Percentiles rank a stretch among this genome's conserved stretches.
phyloP scores from a whole-genome alignment of 2,329 filamentous ascomycete species.

The Colletotrichum gigasporum region DNA sequence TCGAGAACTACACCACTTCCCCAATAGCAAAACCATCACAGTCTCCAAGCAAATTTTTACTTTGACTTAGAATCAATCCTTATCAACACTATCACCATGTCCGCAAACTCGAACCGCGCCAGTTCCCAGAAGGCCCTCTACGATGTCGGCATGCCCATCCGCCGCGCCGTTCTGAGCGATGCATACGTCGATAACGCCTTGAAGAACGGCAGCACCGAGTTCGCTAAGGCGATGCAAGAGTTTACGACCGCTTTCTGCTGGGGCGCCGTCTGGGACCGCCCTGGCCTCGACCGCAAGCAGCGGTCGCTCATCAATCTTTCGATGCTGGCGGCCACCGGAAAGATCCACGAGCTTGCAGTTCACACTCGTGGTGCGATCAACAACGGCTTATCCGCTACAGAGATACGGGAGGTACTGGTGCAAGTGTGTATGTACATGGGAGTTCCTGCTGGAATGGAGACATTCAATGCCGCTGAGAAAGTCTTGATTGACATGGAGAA shows the following conservation, averaged over 20 bases:
- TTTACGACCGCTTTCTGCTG: constrained; percentile 68
- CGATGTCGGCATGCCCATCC: constrained; percentile 66
- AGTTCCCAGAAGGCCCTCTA: constrained; percentile 63
- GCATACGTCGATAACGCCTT: constrained; percentile 66
- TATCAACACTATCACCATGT: too few relatives aligned
- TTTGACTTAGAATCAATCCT: too few relatives aligned
- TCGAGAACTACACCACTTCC: too few relatives aligned
- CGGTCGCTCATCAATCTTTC: constrained; percentile 71
- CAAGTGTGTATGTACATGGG: constrained; percentile 52
- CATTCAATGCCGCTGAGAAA: too few relatives aligned
- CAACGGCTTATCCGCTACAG: constrained; percentile 67
- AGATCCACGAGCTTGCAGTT: constrained; percentile 64
- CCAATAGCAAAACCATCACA: too few relatives aligned
- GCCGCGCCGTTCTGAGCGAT: constrained; percentile 65
- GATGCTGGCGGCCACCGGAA: constrained; percentile 68
- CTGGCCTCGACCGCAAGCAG: constrained; percentile 67
- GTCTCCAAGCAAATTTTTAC: too few relatives aligned
- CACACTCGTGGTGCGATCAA: constrained; percentile 69
- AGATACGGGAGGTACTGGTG: constrained; percentile 59
- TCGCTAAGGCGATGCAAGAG: constrained; percentile 67
- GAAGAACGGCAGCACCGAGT: constrained; percentile 61
- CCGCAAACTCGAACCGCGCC: constrained; percentile 39
- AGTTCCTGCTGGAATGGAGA: constrained; percentile 50
- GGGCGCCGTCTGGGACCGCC: constrained; percentile 69
- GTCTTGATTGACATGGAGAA: too few relatives aligned